These are phyloP conservation scores for Stachybotrys chlorohalonatus DNA, from an alignment of 2,329 filamentous ascomycete species.

Conservation along the genomic window DNA sequence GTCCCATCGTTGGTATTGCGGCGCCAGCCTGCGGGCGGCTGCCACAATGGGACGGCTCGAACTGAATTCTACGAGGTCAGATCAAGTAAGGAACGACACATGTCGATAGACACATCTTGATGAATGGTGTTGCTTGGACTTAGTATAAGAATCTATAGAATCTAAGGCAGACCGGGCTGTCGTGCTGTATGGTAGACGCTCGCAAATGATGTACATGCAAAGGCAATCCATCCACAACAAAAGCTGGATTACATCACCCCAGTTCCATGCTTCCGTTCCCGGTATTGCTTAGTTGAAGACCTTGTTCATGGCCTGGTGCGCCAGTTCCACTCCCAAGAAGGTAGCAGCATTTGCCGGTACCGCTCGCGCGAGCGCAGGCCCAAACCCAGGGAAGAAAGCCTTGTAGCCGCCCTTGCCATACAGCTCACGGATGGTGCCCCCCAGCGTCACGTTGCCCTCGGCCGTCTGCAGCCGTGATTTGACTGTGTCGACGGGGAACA, in stretches of 20 bases:
- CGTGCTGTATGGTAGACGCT: neutral
- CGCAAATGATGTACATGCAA: neutral
- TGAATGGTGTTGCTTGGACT: neutral
- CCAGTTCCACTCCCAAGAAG: conserved; percentile 78
- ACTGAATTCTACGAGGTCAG: too few relatives aligned
- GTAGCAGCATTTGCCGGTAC: conserved; percentile 96
- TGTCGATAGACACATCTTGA: neutral
- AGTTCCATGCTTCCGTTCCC: neutral
- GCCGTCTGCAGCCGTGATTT: conserved; percentile 91
- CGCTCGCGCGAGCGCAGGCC: conserved; percentile 82
- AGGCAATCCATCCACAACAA: neutral
- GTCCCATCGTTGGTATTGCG: neutral
- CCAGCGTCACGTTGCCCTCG: conserved; percentile 73
- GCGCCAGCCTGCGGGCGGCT: neutral
- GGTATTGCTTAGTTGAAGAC: conserved; percentile 40
- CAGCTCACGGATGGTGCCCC: conserved; percentile 71
- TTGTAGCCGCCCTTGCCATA: conserved; percentile 75
- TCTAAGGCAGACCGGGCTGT: neutral
- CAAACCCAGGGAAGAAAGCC: conserved; percentile 96
- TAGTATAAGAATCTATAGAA: neutral
- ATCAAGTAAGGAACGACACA: neutral
- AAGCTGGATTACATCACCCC: neutral
- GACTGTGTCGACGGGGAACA: conserved; percentile 95
- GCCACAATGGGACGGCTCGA: too few relatives aligned
- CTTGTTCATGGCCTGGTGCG: conserved; percentile 75